Base-by-base conservation (phyloP, 441 rosid genomes). In the Eruca vesicaria region DNA sequence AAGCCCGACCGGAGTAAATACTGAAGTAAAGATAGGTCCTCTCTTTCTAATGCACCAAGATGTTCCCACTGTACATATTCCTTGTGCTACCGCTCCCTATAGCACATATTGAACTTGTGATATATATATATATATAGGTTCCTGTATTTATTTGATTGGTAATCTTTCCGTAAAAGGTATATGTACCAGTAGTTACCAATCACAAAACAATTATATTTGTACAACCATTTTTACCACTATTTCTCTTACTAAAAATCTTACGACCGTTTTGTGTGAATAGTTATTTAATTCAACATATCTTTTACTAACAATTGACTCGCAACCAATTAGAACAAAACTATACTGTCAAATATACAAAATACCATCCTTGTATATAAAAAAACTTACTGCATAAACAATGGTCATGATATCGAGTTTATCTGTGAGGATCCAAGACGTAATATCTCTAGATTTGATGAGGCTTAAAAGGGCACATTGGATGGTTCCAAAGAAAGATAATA, bases 41-140 rank as follows among this genome's bases (percentile, higher is more conserved):
- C 71, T 77, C 41, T 63, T 68, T 63, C 29, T 76, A 0, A 80
- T 77, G 45, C 80, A 72, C 83, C 83, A 80, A 32, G 78, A 66
- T 29, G 77, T 76, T 21, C 74, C 83, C 15, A 76, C 80, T 6
- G 79, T 75, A 68, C 80, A 76, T 36, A 76, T 62, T 59, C 78
- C 83, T 76, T 76, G 80, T 72, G 78, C 78, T n/a, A 80, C 80
- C 0, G 77, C 75, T 61, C 83, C 80, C 83, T 76, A 38, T 15
- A 63, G 28, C 19, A 67, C 41, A 23, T 23, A 6, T 15, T 63
- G 10, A 63, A 38, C 14, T 29, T 63, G 60, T 52, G 2, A 23
- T 23, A 23, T 23, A 23, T 23, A 23, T 1, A 23, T 1, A 12
- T 32, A 56, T 35, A 58, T 43, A 19, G 5, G 8, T 41, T 58